These are phyloP conservation scores for Diplotaxis tenuifolia DNA, from an alignment of 345 rosid species.

Conservation along the genomic window DNA sequence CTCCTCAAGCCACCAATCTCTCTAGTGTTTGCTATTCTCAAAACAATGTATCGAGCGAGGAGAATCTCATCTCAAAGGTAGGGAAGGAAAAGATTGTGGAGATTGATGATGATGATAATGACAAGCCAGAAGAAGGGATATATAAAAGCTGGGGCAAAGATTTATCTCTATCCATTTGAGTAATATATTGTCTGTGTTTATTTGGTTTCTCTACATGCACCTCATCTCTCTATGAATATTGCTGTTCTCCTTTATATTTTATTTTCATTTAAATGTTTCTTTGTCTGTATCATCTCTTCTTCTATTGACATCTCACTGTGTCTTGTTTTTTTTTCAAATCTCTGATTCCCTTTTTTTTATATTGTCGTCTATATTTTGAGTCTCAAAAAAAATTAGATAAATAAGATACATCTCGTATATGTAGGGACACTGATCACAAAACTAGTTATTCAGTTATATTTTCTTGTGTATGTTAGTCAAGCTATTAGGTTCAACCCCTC, in stretches of 20 bases:
- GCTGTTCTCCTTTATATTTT: background rate
- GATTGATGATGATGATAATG: slow-evolving; percentile 27
- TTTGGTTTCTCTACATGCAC: background rate
- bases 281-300: background rate
- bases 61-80: slow-evolving; percentile 32
- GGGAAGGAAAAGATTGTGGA: slow-evolving; percentile 13
- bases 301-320: slow-evolving; percentile 15
- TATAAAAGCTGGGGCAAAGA: slow-evolving; percentile 14
- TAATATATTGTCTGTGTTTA: slow-evolving; percentile 9
- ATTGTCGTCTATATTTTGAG: background rate
- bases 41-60: slow-evolving; percentile 6
- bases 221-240: slow-evolving; percentile 7
- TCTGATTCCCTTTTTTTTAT: background rate
- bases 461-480: background rate
- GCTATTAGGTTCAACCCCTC: too few relatives aligned
- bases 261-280: slow-evolving; percentile 1
- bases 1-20: slow-evolving; percentile 9
- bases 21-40: background rate
- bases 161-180: slow-evolving; percentile 32
- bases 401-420: background rate
- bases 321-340: background rate
- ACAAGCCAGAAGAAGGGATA: slow-evolving; percentile 6
- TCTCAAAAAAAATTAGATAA: background rate
- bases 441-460: background rate
- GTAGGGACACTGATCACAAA: background rate